These are phyloP conservation scores for Phytophthora ohioensis DNA, from an alignment of 352 stramenopile genomes.

Conservation along the genomic window DNA sequence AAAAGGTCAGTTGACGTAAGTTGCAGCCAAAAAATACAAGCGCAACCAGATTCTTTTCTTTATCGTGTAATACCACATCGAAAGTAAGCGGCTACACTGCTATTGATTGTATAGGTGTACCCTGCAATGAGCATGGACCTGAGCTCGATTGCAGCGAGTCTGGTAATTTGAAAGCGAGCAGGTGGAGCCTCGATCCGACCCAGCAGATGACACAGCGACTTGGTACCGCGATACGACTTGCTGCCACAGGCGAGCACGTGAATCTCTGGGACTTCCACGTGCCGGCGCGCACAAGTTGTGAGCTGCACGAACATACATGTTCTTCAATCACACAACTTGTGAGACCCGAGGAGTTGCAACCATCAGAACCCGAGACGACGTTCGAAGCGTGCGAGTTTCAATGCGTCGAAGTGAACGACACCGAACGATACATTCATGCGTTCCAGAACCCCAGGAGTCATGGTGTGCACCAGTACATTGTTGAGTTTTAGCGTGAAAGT, in stretches of 20 bases:
- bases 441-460: constrained; percentile 40
- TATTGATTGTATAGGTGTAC: no score
- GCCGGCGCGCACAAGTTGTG: constrained; percentile 32
- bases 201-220: no score
- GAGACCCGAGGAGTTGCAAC: constrained; percentile 39
- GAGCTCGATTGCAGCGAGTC: no score
- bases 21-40: no score
- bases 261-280: constrained; percentile 60
- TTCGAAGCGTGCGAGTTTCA: constrained; percentile 44
- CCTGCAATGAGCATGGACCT: no score
- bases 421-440: constrained; percentile 40
- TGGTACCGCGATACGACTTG: no score
- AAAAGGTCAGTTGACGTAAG: no score
- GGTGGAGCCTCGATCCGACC: no score
- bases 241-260: constrained; percentile 14
- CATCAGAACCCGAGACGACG: constrained; percentile 27
- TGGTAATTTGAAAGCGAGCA: no score
- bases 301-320: constrained; percentile 56
- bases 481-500: constrained; percentile 43
- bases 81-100: no score
- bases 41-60: no score
- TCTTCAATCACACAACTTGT: constrained; percentile 49
- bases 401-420: constrained; percentile 43
- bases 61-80: no score
- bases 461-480: constrained; percentile 48